Conservation (phyloP, 2,329 filamentous ascomycete species). For the Aureobasidium sp. region DNA sequence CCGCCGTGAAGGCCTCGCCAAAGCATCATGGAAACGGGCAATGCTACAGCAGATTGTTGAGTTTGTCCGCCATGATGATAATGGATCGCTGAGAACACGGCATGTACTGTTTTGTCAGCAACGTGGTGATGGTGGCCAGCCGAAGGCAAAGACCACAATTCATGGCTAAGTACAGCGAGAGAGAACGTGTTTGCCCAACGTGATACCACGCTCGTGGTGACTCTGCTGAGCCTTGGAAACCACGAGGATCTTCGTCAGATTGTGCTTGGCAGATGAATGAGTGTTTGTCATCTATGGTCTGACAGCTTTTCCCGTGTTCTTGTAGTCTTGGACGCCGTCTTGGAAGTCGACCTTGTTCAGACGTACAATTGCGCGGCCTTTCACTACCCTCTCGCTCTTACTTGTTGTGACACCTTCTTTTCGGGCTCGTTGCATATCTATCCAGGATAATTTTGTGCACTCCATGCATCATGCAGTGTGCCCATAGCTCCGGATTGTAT, state of each 20-base stretch:
- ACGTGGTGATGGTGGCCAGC: not conserved
- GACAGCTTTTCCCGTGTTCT: not conserved
- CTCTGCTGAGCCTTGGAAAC: not conserved
- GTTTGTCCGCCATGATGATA: not conserved
- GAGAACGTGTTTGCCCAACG: not conserved
- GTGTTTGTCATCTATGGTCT: not conserved
- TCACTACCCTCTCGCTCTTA: not conserved
- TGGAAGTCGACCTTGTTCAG: not conserved
- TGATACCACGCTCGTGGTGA: not conserved
- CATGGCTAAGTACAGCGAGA: not conserved
- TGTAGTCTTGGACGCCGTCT: not conserved
- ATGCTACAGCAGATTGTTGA: not conserved
- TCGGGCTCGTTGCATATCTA: not conserved
- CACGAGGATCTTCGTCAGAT: not conserved
- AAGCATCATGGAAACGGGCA: not conserved
- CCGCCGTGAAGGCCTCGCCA: not conserved
- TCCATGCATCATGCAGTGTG: constrained; percentile 4
- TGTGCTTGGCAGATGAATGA: not conserved
- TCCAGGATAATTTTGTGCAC: constrained; percentile 1
- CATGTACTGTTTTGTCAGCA: constrained; percentile 7
- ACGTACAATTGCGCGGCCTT: constrained; percentile 9
- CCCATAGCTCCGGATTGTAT: not conserved
- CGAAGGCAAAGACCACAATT: not conserved
- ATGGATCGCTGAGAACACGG: not conserved
- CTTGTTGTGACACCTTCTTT: not conserved